Evolutionary conservation across 2,329 filamentous ascomycete species (phyloP).

Genomic region (Lasiodiplodia sp.): DNA sequence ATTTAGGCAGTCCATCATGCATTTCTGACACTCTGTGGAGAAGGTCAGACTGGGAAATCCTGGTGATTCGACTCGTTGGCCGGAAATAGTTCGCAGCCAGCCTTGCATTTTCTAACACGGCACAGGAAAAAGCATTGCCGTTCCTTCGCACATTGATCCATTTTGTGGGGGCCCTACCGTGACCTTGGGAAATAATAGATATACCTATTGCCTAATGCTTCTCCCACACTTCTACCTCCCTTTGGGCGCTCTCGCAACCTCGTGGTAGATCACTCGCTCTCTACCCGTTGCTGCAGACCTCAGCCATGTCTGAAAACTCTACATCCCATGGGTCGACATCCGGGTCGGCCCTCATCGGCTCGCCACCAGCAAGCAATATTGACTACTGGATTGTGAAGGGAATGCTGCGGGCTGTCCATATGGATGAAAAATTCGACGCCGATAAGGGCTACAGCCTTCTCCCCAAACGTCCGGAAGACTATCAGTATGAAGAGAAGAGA

Average conservation of each 20-base stretch:
- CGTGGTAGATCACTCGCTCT: not conserved
- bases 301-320: not conserved
- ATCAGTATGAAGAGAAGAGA: constrained; percentile 38
- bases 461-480: constrained; percentile 29
- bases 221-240: not conserved
- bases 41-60: not conserved
- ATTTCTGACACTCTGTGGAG: not conserved
- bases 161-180: not conserved
- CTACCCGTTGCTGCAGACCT: constrained; percentile 10
- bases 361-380: constrained; percentile 37
- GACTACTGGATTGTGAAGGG: constrained; percentile 42
- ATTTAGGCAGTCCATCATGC: not conserved
- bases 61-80: constrained; percentile 1
- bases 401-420: constrained; percentile 35
- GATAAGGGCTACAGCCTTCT: constrained; percentile 29
- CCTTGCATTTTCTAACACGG: not conserved
- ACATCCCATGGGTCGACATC: not conserved
- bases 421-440: constrained; percentile 33
- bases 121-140: not conserved
- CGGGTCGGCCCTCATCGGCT: constrained; percentile 32
- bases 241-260: constrained; percentile 2
- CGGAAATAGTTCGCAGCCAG: not conserved
- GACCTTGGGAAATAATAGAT: not conserved
- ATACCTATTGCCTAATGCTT: not conserved
- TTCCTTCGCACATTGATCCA: not conserved